Base-by-base conservation (phyloP, 768 basidiomycete species). In the Lactarius pseudohatsudake region DNA sequence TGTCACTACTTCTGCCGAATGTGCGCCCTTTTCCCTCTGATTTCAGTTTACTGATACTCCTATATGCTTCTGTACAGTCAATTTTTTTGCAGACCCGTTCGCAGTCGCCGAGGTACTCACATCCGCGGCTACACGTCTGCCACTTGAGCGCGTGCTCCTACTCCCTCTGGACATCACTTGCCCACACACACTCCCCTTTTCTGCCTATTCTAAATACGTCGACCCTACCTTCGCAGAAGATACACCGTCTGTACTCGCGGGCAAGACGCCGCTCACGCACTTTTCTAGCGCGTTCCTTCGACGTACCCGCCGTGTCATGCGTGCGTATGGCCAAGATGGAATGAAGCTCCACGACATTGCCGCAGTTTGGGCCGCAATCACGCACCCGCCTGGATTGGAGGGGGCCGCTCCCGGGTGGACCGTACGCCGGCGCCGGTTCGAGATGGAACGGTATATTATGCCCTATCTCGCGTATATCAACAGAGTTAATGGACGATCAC, bases 291-390 rank as follows among this genome's bases (percentile, higher is more conserved):
- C 91, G 5, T 86, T 96, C 77, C 78, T 94, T 1, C 86, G 90
- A 73, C 82, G 86, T 54, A 85, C 91, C n/a, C n/a, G n/a, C n/a
- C n/a, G n/a, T n/a, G 77, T 94, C 59, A 94, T 96, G 89, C 65
- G 85, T n/a, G 72, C 80, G 58, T 94, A 86, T 67, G 93, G 93
- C 9, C 86, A 89, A 67, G 94, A 96, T 73, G 89, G 84, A 5
- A 84, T 97, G 85, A 91, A 95, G 77, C 81, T 96, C 63, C 95
- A 98, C 72, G 95, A 98, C 71, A 90, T 94, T 55, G 87, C 88
- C 13, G 91, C 92, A 2, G 83, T 96, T 18, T 96, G 93, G 92
- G 94, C 88, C 75, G 91, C 92, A 2, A 85, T 92, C 18, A 81
- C 82, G 64, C 86, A 89, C 65, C 88, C 89, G 20, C 87, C 85